phyloP scores from a whole-genome alignment of 163 green algal genomes.

The Chloroidium sp. region DNA sequence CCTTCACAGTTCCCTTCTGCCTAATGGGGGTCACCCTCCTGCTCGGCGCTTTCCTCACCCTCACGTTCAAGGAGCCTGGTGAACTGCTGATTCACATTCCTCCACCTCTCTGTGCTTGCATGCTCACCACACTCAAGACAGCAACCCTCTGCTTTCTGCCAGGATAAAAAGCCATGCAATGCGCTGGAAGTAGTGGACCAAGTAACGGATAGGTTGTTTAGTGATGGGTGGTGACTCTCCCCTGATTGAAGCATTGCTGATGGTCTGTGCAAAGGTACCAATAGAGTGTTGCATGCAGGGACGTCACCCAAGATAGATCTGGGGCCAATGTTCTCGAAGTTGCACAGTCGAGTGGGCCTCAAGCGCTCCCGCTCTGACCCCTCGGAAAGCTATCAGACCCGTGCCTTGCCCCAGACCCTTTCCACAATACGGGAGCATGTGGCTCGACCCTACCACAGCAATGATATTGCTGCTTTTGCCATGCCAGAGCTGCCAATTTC shows the following conservation, averaged over 20 bases:
- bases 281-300: not conserved
- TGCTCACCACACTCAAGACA: not conserved
- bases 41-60: not conserved
- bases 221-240: too few relatives aligned
- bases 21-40: not conserved
- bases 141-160: not conserved
- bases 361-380: constrained; percentile 7
- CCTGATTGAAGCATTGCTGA: too few relatives aligned
- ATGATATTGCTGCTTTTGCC: too few relatives aligned
- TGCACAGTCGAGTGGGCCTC: not conserved
- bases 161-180: too few relatives aligned
- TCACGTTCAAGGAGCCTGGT: constrained; percentile 2
- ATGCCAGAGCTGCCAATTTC: too few relatives aligned
- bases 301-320: not conserved
- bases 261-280: too few relatives aligned
- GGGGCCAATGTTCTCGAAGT: not conserved
- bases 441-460: not conserved
- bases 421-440: not conserved
- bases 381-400: not conserved
- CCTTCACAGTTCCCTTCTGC: not conserved
- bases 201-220: too few relatives aligned
- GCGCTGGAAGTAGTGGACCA: too few relatives aligned
- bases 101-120: too few relatives aligned
- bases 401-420: not conserved
- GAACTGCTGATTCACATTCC: not conserved